Evolutionary conservation across 2,329 filamentous ascomycete species (phyloP), one percentile per base, ranked within the genome.

Genomic region (Paradendryphiella salina): DNA sequence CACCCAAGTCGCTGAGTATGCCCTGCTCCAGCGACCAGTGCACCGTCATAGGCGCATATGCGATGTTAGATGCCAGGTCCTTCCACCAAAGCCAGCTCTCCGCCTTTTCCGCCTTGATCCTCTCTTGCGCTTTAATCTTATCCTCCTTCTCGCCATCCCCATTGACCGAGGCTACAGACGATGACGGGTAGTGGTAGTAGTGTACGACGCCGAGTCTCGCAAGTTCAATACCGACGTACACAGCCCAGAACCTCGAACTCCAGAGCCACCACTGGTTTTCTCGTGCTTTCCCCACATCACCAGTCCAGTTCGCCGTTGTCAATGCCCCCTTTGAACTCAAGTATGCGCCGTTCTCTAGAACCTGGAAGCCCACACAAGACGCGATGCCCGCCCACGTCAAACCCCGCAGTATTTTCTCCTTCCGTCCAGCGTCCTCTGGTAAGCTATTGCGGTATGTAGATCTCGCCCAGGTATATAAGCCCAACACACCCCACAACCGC

Each of bases 271-370:
- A 85, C 59, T 76, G 79, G 21, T 72, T 80, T 69, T 88, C 81
- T 39, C 80, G 81, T 26, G 48, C 62, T 44, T 71, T 68, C 0
- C 75, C 73, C 7, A 54, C 59, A 39, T 81, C 78, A 11, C 80
- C 77, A 5, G 74, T 73, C 75, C 83, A 80, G 13, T 75, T 79
- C 42, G 46, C 54, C 13, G 48, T 54, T 10, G 65, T 67, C 23
- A 96, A 69, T 3, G 95, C 82, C 15, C 87, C 86, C 71, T 91
- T 91, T 53, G 79, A 78, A 3, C 85, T 80, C 31, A 97, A 80
- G 76, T 88, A 96, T 13, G 88, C 88, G 32, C 82, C 80, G 75
- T 96, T 96, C 78, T 99, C 94, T 33, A 93, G 79, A 1, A 83
- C 75, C 74, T 96, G 91, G 77, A 88, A 96, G 8, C 77, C 69